Percentiles rank a stretch among this genome's conserved stretches.
phyloP scores from a whole-genome alignment of 106 monocot genomes.

The Apostasia shenzhenica region DNA sequence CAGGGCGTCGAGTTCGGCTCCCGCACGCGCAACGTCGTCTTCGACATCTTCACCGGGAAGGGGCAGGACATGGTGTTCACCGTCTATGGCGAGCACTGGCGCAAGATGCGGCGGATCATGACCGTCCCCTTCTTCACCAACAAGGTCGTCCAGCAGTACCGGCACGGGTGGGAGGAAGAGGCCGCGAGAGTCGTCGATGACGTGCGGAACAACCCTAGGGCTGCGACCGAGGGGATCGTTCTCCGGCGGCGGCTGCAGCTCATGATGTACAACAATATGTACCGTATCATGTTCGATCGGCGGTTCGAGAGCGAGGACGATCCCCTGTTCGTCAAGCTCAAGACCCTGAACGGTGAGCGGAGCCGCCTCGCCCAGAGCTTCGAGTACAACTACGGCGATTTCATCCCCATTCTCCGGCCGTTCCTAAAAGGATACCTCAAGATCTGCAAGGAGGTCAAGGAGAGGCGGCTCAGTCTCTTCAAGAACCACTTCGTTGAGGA shows the following conservation, averaged over 20 bases:
- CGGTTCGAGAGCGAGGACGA: conserved; percentile 46
- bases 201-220: conserved; percentile 13
- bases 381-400: conserved; percentile 62
- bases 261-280: conserved; percentile 67
- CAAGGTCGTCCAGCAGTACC: conserved; percentile 61
- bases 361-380: conserved; percentile 62
- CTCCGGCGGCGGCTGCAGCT: conserved; percentile 40
- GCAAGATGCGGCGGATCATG: conserved; percentile 65
- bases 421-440: conserved; percentile 46
- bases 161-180: conserved; percentile 38
- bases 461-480: conserved; percentile 30
- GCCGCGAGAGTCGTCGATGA: conserved; percentile 36
- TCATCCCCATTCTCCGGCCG: conserved; percentile 47
- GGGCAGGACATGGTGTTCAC: conserved; percentile 73
- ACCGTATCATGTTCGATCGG: conserved; percentile 50
- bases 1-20: conserved; percentile 64
- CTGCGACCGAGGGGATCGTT: conserved; percentile 31
- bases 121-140: conserved; percentile 63
- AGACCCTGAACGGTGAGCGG: conserved; percentile 39
- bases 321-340: conserved; percentile 36
- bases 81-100: conserved; percentile 61
- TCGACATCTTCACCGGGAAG: conserved; percentile 55
- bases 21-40: conserved; percentile 46
- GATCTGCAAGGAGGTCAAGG: conserved; percentile 52
- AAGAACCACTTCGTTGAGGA: conserved; percentile 45